Conservation (phyloP, 2,329 filamentous ascomycete species). For the Coccinonectria pachysandricola region DNA sequence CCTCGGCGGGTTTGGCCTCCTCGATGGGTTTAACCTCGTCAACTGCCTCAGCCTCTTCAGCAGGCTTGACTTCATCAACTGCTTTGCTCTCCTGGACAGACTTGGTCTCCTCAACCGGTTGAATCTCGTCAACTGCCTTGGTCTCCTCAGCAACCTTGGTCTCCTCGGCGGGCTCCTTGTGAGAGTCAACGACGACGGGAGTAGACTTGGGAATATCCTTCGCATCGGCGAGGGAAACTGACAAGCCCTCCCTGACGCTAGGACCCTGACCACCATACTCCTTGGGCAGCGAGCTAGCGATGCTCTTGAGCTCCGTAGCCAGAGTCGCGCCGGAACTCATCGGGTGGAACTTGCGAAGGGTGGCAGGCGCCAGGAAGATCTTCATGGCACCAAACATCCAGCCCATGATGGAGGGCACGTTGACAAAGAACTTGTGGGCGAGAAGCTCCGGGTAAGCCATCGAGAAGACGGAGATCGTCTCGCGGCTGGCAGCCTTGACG, state of each 20-base stretch:
- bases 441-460: constrained; percentile 84
- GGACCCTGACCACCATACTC: constrained; percentile 68
- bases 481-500: constrained; percentile 65
- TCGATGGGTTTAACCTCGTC: constrained; percentile 4
- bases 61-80: not conserved
- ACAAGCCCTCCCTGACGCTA: constrained; percentile 28
- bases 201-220: too few relatives aligned
- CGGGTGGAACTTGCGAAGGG: constrained; percentile 70
- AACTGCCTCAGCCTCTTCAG: constrained; percentile 2
- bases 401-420: constrained; percentile 83
- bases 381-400: constrained; percentile 73
- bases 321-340: constrained; percentile 64
- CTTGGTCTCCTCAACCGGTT: constrained; percentile 3
- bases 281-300: constrained; percentile 58
- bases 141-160: constrained; percentile 2
- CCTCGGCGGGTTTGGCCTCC: not conserved
- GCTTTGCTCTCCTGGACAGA: constrained; percentile 1
- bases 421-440: constrained; percentile 84
- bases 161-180: constrained; percentile 3
- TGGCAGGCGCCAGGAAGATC: constrained; percentile 62
- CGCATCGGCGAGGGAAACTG: constrained; percentile 20
- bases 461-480: constrained; percentile 73
- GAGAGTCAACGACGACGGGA: too few relatives aligned
- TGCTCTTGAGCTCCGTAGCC: constrained; percentile 43
- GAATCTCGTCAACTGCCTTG: constrained; percentile 2